These are phyloP conservation scores for Prosopis cineraria DNA, from an alignment of 306 rosid species.

Conservation along the genomic window DNA sequence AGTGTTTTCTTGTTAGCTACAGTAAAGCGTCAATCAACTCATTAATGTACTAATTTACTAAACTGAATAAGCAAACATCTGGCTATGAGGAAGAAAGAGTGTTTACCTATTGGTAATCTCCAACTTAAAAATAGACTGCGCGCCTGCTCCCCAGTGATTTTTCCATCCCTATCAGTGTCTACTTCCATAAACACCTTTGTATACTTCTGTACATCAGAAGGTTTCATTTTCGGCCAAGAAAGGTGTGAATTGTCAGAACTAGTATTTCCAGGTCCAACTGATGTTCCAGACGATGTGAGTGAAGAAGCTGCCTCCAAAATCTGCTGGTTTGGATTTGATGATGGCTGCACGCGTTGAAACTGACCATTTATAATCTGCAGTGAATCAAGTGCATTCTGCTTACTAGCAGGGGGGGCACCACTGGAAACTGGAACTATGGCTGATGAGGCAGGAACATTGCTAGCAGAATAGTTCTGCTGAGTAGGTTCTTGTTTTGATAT, in stretches of 20 bases:
- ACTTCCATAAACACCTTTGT: slow-evolving; percentile 87
- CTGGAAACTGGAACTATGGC: slow-evolving; percentile 61
- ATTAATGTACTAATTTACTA: slow-evolving; percentile 10
- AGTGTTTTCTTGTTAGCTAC: slow-evolving; percentile 22
- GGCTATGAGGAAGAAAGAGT: slow-evolving; percentile 4
- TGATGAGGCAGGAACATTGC: slow-evolving; percentile 48
- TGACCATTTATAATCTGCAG: slow-evolving; percentile 58
- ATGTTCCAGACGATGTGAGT: slow-evolving; percentile 52
- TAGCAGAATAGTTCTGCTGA: slow-evolving; percentile 54
- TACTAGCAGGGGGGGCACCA: slow-evolving; percentile 57
- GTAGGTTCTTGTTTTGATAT: slow-evolving; percentile 54
- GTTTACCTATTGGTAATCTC: slow-evolving; percentile 93
- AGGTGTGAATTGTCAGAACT: slow-evolving; percentile 55
- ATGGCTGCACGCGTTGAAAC: slow-evolving; percentile 54
- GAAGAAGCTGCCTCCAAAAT: slow-evolving; percentile 60
- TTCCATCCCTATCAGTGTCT: slow-evolving; percentile 94
- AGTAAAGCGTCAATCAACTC: slow-evolving; percentile 27
- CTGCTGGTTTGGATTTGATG: slow-evolving; percentile 54
- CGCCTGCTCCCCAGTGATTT: slow-evolving; percentile 94
- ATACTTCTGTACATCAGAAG: slow-evolving; percentile 90
- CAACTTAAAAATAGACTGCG: slow-evolving; percentile 92
- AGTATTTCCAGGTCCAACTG: slow-evolving; percentile 63
- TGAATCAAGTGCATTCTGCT: slow-evolving; percentile 63
- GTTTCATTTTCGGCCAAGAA: slow-evolving; percentile 97
- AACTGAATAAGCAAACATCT: slow-evolving; percentile 25